A percentile compares a stretch with the other conserved stretches of the same genome.
These are phyloP conservation scores for Rhypophila decipiens DNA, from an alignment of 495 filamentous ascomycete species.

Conservation along the genomic window DNA sequence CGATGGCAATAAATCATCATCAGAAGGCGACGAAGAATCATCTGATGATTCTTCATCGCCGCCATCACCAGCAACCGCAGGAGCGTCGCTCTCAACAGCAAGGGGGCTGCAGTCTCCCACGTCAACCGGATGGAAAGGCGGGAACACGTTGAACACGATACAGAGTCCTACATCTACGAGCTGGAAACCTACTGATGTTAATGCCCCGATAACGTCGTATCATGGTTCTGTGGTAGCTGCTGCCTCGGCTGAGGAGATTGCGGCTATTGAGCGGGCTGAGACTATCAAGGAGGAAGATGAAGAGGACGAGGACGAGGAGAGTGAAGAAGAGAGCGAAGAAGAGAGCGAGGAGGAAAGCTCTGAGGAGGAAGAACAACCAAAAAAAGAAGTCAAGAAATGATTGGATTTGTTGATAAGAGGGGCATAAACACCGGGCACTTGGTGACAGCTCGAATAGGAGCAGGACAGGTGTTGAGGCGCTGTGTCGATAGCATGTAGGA, in stretches of 20 bases:
- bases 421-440: too few relatives aligned
- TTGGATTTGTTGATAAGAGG: too few relatives aligned
- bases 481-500: too few relatives aligned
- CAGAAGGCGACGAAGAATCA: conserved; percentile 1
- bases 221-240: conserved; percentile 21
- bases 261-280: conserved; percentile 31
- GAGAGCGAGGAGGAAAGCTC: conserved; percentile 22
- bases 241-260: conserved; percentile 31
- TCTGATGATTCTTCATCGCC: not conserved
- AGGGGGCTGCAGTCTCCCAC: conserved; percentile 32
- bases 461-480: too few relatives aligned
- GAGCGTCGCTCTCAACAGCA: not conserved
- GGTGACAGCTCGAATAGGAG: too few relatives aligned
- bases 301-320: conserved; percentile 19
- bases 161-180: conserved; percentile 40
- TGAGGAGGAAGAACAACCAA: conserved; percentile 12
- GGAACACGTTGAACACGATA: conserved; percentile 17
- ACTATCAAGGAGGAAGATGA: conserved; percentile 29
- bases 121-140: conserved; percentile 25
- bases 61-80: not conserved
- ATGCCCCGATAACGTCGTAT: conserved; percentile 25
- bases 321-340: conserved; percentile 18
- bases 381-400: conserved; percentile 10
- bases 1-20: not conserved
- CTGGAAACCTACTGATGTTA: conserved; percentile 38